Percentiles rank a stretch among this genome's conserved stretches.
phyloP scores from a whole-genome alignment of 2,329 filamentous ascomycete species.

The Cephalotrichum gorgonifer region DNA sequence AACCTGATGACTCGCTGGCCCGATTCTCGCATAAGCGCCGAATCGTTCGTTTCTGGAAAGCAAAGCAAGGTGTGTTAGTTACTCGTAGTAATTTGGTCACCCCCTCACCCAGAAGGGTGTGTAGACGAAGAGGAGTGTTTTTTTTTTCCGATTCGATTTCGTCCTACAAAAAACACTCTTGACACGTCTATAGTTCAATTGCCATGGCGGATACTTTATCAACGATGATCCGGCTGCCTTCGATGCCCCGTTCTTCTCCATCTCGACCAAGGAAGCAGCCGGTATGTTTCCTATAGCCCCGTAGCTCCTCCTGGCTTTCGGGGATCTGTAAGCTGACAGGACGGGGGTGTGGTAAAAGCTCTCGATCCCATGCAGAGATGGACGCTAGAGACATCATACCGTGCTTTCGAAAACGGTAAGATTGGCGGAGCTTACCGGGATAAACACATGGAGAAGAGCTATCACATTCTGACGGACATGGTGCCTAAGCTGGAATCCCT shows the following conservation, averaged over 20 bases:
- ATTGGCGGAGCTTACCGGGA: background rate
- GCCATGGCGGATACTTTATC: constrained; percentile 16
- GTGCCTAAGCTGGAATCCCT: constrained; percentile 18
- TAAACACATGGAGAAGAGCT: background rate
- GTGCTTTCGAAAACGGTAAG: constrained; percentile 15
- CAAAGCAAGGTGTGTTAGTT: background rate
- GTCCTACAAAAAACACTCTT: no score
- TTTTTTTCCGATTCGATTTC: background rate
- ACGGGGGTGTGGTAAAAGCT: background rate
- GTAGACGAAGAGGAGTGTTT: no score
- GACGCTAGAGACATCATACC: constrained; percentile 14
- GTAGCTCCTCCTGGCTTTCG: background rate
- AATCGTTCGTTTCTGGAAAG: constrained; percentile 9
- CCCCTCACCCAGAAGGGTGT: no score
- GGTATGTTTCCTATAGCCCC: background rate
- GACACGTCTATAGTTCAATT: background rate
- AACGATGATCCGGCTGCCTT: constrained; percentile 13
- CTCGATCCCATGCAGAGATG: constrained; percentile 17
- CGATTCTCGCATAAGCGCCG: constrained; percentile 16
- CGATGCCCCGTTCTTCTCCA: constrained; percentile 15
- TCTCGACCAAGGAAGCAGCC: constrained; percentile 11
- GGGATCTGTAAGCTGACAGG: background rate
- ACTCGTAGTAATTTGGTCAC: background rate
- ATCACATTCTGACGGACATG: background rate
- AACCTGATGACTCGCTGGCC: constrained; percentile 23